Conservation (phyloP, 2,329 filamentous ascomycete genomes). For the Colletotrichum endophyticum region DNA sequence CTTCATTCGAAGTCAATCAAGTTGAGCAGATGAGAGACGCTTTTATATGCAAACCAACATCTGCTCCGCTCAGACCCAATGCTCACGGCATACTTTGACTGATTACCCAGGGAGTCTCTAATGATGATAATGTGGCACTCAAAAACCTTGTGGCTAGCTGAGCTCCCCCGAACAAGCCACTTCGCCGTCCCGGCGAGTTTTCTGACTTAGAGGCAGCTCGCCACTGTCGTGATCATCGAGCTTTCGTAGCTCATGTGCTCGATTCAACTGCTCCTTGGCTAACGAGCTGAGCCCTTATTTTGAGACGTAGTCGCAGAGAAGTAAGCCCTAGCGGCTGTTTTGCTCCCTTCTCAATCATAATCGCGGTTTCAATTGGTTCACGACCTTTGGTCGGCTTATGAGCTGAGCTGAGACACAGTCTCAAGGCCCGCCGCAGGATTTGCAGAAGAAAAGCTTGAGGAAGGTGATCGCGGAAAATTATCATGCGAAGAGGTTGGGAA, state of each 20-base stretch:
- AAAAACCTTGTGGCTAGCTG: neutral
- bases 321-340: neutral
- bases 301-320: neutral
- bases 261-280: neutral
- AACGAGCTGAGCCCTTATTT: fast-evolving
- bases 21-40: neutral
- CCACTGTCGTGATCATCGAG: neutral
- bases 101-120: neutral
- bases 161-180: neutral
- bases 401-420: neutral
- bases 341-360: neutral
- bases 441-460: neutral
- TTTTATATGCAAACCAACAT: neutral
- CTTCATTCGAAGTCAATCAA: fast-evolving
- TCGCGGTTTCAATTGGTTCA: neutral
- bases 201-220: neutral
- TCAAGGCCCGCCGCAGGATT: neutral
- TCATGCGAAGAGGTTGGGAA: neutral
- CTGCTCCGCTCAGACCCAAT: neutral
- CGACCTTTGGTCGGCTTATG: neutral
- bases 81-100: neutral
- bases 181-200: neutral
- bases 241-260: neutral
- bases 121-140: fast-evolving
- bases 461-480: fast-evolving